Evolutionary conservation across 148 eudicot species (phyloP), one percentile per base, ranked within the genome.

Genomic region (Amaranthus cruentus): DNA sequence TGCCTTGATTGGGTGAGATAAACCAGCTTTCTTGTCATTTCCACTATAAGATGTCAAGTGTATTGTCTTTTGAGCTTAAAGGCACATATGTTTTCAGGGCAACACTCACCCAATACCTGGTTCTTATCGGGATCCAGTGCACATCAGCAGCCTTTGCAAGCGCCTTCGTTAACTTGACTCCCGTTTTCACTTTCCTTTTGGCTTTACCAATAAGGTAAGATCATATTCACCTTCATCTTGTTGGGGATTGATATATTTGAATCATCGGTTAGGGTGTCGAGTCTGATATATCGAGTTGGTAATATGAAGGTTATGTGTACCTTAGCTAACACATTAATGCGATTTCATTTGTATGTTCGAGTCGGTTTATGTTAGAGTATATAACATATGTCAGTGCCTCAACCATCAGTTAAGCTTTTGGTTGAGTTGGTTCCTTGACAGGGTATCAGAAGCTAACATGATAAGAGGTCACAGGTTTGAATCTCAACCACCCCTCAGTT

Each of bases 91-190:
- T 68, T 84, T 75, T 62, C 80, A 89, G 97, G 91, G 87, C 81
- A 42, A 83, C 93, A 53, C 81, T 90, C 60, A 64, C 88, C 0
- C 92, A 87, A 54, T 92, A 84, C 77, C 66, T 88, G 65, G 86
- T 77, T 74, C 85, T 91, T 71, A 38, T 86, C 56, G 97, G 97
- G 6, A 81, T 91, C 6, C 72, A 89, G 49, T 82, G 82, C 68
- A 86, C 97, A 14, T 80, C 97, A 42, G 84, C 87, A 76, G 87
- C 91, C 10, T 89, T 81, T 66, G 43, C 90, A 6, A 82, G 82
- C 59, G 91, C 93, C 58, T 91, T 91, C 76, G 28, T 81, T 78
- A 91, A 91, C 76, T 59, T 89, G 75, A 82, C 84, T 55, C 94
- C 97, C 42, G 90, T 87, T 7, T 59, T 72, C 73, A 91, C 94